Base-by-base conservation (phyloP, 2,329 filamentous ascomycete species). In the Fusarium oxysporum region DNA sequence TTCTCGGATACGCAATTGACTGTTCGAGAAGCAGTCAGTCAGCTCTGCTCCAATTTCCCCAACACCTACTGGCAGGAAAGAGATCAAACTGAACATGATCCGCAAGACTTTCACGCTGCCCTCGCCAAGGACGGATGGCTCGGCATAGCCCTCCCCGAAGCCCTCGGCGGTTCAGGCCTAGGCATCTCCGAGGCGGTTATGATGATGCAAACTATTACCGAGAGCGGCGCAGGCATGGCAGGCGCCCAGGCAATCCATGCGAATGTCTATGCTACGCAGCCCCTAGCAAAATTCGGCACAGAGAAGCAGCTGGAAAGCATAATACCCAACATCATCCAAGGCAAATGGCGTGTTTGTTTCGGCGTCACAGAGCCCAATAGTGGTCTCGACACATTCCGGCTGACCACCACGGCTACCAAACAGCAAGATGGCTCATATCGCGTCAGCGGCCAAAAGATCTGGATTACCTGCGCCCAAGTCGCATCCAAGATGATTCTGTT, bases 391-490 rank as follows among this genome's bases (percentile, higher is more conserved):
- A 97, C 94, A 0, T 83, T 95, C 16, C 89, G 91, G 44, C 84
- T 97, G 12, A 86, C 86, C 43, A 96, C 93, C 0, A 82, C 84
- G 12, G 93, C 93, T 1, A 86, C 88, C 86, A 72, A 77, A 80
- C 44, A 62, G 14, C 30, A 70, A 8, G 88, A 89, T 32, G 88
- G 88, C n/a, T 86, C 84, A 9, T 97, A 95, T 79, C 84, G 83
- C 2, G 86, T 97, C 21, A 89, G 89, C 0, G 93, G 94, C 0
- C 93, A 96, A 79, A 97, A 97, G 83, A 95, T 96, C 66, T 97
- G 93, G 94, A 97, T 96, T 59, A 93, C 93, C 0, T 95, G 90
- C 57, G 94, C 94, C 0, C 93, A 97, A 79, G 92, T 96, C 1
- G 93, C 94, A 0, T 87, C 87, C 13, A 93, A 93, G 77, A 97